Conservation (phyloP, 2,329 filamentous ascomycete species). For the Verticillium isaacii region DNA sequence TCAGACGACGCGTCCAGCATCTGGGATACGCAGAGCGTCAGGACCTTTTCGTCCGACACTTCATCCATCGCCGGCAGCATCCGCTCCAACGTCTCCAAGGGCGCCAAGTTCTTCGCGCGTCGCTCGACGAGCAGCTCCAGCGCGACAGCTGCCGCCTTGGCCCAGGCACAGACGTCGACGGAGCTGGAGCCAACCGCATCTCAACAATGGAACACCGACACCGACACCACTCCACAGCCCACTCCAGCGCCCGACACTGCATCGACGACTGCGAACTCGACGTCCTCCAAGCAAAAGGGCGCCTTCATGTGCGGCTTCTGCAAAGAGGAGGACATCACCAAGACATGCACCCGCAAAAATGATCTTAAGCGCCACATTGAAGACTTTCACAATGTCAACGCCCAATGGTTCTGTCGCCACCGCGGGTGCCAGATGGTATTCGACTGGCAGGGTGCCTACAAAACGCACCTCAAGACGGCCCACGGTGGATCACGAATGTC, state of each 20-base stretch:
- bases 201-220: not conserved
- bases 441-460: conserved; percentile 44
- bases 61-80: conserved; percentile 33
- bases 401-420: conserved; percentile 40
- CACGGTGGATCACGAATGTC: conserved; percentile 37
- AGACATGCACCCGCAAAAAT: conserved; percentile 41
- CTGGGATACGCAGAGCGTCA: conserved; percentile 29
- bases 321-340: conserved; percentile 33
- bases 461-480: conserved; percentile 38
- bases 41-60: conserved; percentile 30
- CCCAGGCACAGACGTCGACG: conserved; percentile 2
- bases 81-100: conserved; percentile 32
- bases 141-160: conserved; percentile 8
- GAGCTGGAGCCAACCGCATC: not conserved
- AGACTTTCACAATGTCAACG: conserved; percentile 41
- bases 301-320: conserved; percentile 36
- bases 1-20: conserved; percentile 30
- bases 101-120: conserved; percentile 27
- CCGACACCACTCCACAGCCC: not conserved
- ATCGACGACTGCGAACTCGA: conserved; percentile 12
- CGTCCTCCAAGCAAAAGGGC: conserved; percentile 29
- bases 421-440: conserved; percentile 38
- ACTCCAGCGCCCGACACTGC: conserved; percentile 15
- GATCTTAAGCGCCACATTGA: conserved; percentile 45
- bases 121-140: conserved; percentile 11